Evolutionary conservation across 1,284 basidiomycete genomes (phyloP).

Genomic region (Quambalaria eucalypti): DNA sequence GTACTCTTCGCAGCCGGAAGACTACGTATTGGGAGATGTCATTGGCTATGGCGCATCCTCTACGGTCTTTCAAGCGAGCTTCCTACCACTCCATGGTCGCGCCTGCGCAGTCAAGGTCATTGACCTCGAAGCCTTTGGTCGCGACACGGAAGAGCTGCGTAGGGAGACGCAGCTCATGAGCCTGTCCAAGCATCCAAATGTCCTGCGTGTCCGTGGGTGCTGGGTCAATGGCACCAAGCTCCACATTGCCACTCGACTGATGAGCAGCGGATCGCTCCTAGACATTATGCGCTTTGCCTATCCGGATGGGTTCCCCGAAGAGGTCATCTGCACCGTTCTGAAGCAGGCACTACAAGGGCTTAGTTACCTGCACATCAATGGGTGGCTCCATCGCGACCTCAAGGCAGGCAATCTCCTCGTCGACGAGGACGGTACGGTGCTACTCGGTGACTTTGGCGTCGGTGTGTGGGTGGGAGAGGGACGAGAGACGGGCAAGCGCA

Average conservation of each 20-base stretch:
- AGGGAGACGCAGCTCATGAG: conserved; percentile 85
- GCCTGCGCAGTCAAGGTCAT: conserved; percentile 78
- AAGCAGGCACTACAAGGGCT: conserved; percentile 72
- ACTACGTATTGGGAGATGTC: conserved; percentile 33
- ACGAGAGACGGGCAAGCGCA: conserved; percentile 50
- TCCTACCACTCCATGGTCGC: conserved; percentile 49
- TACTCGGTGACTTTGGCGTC: conserved; percentile 78
- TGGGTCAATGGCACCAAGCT: conserved; percentile 77
- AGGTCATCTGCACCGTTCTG: conserved; percentile 70
- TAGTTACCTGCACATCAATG: conserved; percentile 78
- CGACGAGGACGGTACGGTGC: conserved; percentile 61
- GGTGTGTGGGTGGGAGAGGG: conserved; percentile 64
- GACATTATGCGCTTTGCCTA: conserved; percentile 76
- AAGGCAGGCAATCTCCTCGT: conserved; percentile 65
- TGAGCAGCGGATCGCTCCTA: conserved; percentile 75
- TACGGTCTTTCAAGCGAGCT: conserved; percentile 69
- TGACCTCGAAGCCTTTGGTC: conserved; percentile 63
- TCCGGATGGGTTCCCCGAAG: conserved; percentile 76
- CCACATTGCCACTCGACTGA: conserved; percentile 75
- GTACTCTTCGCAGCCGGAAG: conserved; percentile 20
- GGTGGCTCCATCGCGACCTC: conserved; percentile 61
- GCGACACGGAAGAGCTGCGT: conserved; percentile 52
- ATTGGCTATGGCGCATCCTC: conserved; percentile 70
- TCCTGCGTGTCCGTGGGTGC: conserved; percentile 74
- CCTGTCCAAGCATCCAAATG: conserved; percentile 82